Conservation (phyloP, 371 early-diverging fungal species). For the Haplosporangium sp. region DNA sequence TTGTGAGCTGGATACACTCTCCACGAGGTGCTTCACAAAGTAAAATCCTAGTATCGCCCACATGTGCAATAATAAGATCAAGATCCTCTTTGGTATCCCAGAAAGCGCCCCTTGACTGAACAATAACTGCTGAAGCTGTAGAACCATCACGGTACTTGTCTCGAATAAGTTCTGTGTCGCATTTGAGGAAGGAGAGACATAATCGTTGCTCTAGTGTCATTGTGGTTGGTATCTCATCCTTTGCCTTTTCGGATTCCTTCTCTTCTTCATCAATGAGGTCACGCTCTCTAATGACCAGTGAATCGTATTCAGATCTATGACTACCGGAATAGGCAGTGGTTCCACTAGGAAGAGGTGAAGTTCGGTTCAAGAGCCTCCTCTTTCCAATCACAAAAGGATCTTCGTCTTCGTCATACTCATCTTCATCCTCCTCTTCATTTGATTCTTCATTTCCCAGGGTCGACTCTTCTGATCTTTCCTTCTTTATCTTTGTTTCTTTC, state of each 20-base stretch:
- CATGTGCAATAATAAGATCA: constrained; percentile 70
- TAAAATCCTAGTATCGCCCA: constrained; percentile 71
- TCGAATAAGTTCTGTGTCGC: constrained; percentile 60
- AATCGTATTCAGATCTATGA: constrained; percentile 40
- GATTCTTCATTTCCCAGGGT: not conserved
- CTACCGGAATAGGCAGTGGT: constrained; percentile 34
- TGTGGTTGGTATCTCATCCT: constrained; percentile 7
- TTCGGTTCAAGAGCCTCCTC: constrained; percentile 20
- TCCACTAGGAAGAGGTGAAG: constrained; percentile 40
- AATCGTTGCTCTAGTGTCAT: constrained; percentile 71
- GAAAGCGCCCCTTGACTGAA: constrained; percentile 71
- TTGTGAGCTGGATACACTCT: constrained; percentile 64
- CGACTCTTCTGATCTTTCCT: not conserved
- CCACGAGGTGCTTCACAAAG: constrained; percentile 69
- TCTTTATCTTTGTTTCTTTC: not conserved
- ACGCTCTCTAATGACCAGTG: constrained; percentile 13
- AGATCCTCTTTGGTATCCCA: constrained; percentile 68
- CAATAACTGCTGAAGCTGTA: constrained; percentile 70
- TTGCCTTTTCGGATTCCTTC: not conserved
- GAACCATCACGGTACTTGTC: constrained; percentile 65
- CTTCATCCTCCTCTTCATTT: not conserved
- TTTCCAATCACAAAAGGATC: constrained; percentile 28
- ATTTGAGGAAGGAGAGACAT: constrained; percentile 64
- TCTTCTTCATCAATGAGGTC: not conserved
- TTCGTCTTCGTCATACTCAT: constrained; percentile 34